These are phyloP conservation scores for Peronospora farinosa DNA, from an alignment of 352 stramenopile species.

Conservation along the genomic window DNA sequence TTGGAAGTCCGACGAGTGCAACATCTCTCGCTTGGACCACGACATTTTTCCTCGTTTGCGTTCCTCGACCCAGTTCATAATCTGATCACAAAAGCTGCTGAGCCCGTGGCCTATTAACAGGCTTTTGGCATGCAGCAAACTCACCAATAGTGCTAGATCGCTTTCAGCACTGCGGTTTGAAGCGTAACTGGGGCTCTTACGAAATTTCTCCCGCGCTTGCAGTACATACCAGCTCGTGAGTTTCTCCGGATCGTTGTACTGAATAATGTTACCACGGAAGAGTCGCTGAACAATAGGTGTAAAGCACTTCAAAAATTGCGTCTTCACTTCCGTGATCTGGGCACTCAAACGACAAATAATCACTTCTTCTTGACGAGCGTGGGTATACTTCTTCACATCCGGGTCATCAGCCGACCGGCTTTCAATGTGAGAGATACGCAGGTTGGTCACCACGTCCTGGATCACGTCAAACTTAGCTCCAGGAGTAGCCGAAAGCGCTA, in stretches of 20 bases:
- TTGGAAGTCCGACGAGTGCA: conserved; percentile 69
- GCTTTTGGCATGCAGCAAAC: conserved; percentile 69
- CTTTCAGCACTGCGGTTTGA: conserved; percentile 65
- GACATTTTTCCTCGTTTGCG: conserved; percentile 45
- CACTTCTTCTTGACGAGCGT: conserved; percentile 77
- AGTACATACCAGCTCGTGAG: conserved; percentile 78
- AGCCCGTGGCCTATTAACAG: conserved; percentile 72
- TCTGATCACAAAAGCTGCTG: conserved; percentile 62
- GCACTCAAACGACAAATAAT: conserved; percentile 61
- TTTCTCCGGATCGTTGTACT: conserved; percentile 64
- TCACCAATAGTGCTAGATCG: conserved; percentile 70
- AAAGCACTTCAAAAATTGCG: conserved; percentile 58
- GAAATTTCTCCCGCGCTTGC: conserved; percentile 66
- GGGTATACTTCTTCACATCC: conserved; percentile 89
- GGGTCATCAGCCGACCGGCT: conserved; percentile 91
- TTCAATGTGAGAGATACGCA: conserved; percentile 94
- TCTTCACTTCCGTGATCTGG: conserved; percentile 63
- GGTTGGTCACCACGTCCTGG: conserved; percentile 92
- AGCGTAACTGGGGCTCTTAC: conserved; percentile 54
- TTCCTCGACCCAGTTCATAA: conserved; percentile 54
- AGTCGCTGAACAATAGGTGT: conserved; percentile 57
- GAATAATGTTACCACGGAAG: conserved; percentile 48
- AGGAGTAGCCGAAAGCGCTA: conserved; percentile 95
- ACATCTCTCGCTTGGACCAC: conserved; percentile 78
- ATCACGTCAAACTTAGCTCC: conserved; percentile 93